Conservation (phyloP, 768 basidiomycete genomes). For the Mycena polygramma region DNA sequence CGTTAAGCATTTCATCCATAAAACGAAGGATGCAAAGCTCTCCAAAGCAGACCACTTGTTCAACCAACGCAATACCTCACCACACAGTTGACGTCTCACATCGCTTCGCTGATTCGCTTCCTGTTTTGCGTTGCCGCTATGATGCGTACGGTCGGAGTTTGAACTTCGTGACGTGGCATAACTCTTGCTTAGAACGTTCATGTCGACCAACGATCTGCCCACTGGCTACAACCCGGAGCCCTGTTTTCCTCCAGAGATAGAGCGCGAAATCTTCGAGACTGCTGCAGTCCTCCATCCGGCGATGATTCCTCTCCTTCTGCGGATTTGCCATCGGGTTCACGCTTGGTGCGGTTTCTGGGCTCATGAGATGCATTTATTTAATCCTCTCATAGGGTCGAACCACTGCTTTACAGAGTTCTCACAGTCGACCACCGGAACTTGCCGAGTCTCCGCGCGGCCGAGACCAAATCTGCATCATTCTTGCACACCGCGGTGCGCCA, state of each 20-base stretch:
- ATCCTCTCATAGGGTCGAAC: background rate
- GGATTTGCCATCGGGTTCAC: constrained; percentile 1
- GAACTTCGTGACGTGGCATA: too few relatives aligned
- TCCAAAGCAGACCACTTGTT: too few relatives aligned
- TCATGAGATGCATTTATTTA: background rate
- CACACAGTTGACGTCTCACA: too few relatives aligned
- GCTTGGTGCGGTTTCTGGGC: background rate
- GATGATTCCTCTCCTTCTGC: background rate
- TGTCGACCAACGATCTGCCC: too few relatives aligned
- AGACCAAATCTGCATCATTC: background rate
- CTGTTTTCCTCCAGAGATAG: background rate
- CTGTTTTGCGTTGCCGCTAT: too few relatives aligned
- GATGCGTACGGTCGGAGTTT: too few relatives aligned
- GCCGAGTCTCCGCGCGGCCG: background rate
- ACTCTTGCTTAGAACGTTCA: too few relatives aligned
- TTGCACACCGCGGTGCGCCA: constrained; percentile 7
- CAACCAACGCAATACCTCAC: too few relatives aligned
- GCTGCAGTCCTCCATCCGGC: background rate
- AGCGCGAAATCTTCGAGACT: constrained; percentile 5
- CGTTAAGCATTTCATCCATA: too few relatives aligned
- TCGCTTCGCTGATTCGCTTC: too few relatives aligned
- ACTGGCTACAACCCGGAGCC: too few relatives aligned
- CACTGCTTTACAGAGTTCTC: constrained; percentile 4
- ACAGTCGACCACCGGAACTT: background rate
- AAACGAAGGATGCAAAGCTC: too few relatives aligned